Evolutionary conservation across 2,329 filamentous ascomycete genomes (phyloP).

Genomic region (Aspergillus candidus): DNA sequence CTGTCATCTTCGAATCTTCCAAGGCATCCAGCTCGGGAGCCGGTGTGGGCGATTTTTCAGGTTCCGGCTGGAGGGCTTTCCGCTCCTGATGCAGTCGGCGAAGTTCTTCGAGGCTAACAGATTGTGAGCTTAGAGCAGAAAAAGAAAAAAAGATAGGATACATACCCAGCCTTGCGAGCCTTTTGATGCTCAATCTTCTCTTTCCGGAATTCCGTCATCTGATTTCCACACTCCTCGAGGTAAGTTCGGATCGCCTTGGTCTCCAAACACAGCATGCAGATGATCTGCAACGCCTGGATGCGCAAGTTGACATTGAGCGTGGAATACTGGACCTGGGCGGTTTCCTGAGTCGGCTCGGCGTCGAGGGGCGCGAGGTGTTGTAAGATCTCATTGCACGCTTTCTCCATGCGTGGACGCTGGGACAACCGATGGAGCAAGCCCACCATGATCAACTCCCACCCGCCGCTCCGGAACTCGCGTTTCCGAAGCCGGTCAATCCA

Average conservation of each 20-base stretch:
- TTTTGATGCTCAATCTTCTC: slow-evolving; percentile 91
- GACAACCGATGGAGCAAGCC: slow-evolving; percentile 82
- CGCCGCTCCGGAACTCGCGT: slow-evolving; percentile 78
- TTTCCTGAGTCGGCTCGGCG: slow-evolving; percentile 67
- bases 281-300: slow-evolving; percentile 71
- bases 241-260: slow-evolving; percentile 82
- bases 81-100: slow-evolving; percentile 43
- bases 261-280: slow-evolving; percentile 77
- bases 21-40: slow-evolving; percentile 36
- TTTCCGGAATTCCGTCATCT: slow-evolving; percentile 92
- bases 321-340: slow-evolving; percentile 65
- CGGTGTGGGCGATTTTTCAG: slow-evolving; percentile 39
- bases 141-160: slow-evolving; percentile 11
- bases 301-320: slow-evolving; percentile 77
- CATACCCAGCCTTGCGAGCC: slow-evolving; percentile 59
- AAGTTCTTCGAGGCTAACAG: slow-evolving; percentile 38
- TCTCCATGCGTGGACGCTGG: slow-evolving; percentile 62
- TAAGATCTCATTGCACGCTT: slow-evolving; percentile 72
- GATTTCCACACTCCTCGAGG: slow-evolving; percentile 85
- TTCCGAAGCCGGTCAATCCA: slow-evolving; percentile 82
- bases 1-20: slow-evolving; percentile 36
- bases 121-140: not conserved
- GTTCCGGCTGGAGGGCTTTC: slow-evolving; percentile 43
- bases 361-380: slow-evolving; percentile 74
- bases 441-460: slow-evolving; percentile 86